Conservation (phyloP, 306 rosid genomes). For the Sphenostylis stenocarpa region DNA sequence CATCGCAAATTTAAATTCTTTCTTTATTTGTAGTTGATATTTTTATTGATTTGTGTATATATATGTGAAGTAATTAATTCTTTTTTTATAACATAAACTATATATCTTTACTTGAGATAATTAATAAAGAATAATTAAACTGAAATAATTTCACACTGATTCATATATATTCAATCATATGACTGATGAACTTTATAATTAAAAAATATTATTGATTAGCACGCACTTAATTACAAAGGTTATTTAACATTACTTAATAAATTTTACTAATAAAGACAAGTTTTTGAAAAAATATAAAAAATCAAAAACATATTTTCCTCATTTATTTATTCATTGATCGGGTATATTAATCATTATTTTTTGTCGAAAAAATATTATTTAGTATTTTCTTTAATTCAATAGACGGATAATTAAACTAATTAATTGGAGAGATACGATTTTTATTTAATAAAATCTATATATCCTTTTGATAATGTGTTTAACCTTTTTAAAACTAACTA, state of each 20-base stretch:
- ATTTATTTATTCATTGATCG: too few relatives aligned
- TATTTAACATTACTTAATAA: too few relatives aligned
- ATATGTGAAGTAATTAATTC: neutral
- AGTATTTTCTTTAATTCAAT: neutral
- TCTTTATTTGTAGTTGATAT: neutral
- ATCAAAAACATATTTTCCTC: too few relatives aligned
- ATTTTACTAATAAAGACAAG: too few relatives aligned
- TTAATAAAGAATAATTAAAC: too few relatives aligned
- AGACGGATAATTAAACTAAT: neutral
- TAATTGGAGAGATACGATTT: neutral
- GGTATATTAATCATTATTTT: too few relatives aligned
- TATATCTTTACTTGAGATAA: too few relatives aligned
- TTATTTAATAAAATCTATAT: neutral
- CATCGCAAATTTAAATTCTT: neutral
- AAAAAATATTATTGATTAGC: neutral
- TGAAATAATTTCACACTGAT: too few relatives aligned
- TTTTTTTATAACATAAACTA: neutral
- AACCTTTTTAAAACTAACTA: neutral
- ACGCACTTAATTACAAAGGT: too few relatives aligned
- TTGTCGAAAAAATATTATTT: neutral
- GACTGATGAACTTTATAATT: neutral
- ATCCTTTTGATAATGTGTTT: neutral
- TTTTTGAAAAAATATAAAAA: too few relatives aligned
- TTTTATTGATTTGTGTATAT: neutral
- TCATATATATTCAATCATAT: too few relatives aligned